These are phyloP conservation scores for Wallacemonas rigidus DNA, from an alignment of 208 protist species.

Conservation along the genomic window DNA sequence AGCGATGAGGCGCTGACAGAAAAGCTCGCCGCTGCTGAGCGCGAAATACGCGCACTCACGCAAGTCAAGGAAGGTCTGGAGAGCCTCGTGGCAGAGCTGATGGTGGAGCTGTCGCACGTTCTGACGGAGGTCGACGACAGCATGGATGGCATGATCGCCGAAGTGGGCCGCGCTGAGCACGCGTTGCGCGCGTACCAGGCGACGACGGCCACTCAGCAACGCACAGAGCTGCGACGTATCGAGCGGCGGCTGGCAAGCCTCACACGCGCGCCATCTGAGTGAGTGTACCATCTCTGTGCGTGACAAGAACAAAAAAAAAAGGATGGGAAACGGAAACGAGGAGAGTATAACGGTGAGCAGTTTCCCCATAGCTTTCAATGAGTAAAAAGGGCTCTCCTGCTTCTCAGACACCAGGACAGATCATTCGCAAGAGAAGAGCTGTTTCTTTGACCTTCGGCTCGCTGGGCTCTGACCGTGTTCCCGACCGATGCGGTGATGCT, in stretches of 20 bases:
- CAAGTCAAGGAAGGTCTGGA: constrained; percentile 7
- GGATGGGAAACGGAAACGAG: background rate
- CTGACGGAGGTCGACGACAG: constrained; percentile 12
- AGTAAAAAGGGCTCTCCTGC: no score
- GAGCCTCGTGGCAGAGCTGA: background rate
- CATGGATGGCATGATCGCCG: background rate
- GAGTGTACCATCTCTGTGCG: background rate
- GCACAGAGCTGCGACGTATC: background rate
- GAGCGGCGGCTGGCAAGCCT: constrained; percentile 7
- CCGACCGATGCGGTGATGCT: no score
- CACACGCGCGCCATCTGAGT: background rate
- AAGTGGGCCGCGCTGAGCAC: constrained; percentile 6
- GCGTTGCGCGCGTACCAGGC: constrained; percentile 1
- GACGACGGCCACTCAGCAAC: background rate
- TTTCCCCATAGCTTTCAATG: no score
- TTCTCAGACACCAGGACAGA: no score
- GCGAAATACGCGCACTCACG: background rate
- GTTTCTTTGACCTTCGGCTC: no score
- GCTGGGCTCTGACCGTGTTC: no score
- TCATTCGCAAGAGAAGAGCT: no score
- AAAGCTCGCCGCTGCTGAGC: background rate
- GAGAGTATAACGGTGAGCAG: no score
- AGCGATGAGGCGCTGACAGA: background rate
- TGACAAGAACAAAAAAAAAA: background rate
- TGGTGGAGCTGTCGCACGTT: background rate